phyloP scores from a whole-genome alignment of 2,329 filamentous ascomycete genomes.

The Dendryphion nanum region DNA sequence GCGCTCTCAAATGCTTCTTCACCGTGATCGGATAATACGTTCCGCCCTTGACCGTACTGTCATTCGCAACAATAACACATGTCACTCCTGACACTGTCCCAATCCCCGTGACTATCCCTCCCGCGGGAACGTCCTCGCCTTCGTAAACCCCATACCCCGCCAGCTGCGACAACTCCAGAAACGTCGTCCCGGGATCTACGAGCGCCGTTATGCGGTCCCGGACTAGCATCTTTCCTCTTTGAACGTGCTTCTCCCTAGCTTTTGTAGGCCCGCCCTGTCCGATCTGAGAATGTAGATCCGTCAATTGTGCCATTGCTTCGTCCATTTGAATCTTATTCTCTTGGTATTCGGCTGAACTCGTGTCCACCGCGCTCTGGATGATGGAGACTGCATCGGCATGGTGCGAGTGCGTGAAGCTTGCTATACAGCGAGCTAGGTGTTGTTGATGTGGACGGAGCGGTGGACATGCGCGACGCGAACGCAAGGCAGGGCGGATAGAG shows the following conservation, averaged over 20 bases:
- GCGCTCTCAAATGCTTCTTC: constrained; percentile 93
- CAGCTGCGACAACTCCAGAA: constrained; percentile 90
- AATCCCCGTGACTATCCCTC: constrained; percentile 88
- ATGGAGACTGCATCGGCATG: constrained; percentile 82
- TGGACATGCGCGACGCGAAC: constrained; percentile 6
- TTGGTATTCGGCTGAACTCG: constrained; percentile 72
- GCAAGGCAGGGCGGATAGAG: constrained; percentile 26
- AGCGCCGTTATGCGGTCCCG: constrained; percentile 84
- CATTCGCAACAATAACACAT: constrained; percentile 92
- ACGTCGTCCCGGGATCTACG: constrained; percentile 84
- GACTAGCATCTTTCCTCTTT: constrained; percentile 90
- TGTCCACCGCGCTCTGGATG: constrained; percentile 73
- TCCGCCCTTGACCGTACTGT: constrained; percentile 95
- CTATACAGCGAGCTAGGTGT: constrained; percentile 44
- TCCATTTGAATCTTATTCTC: constrained; percentile 79
- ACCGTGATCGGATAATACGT: constrained; percentile 97
- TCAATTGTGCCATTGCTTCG: constrained; percentile 67
- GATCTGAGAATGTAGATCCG: constrained; percentile 67
- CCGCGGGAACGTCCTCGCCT: constrained; percentile 82
- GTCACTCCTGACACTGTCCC: constrained; percentile 86
- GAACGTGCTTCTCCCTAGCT: constrained; percentile 81
- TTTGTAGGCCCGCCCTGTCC: constrained; percentile 77
- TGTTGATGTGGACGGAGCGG: constrained; percentile 1
- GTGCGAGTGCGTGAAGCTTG: constrained; percentile 76
- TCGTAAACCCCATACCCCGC: constrained; percentile 84